Evolutionary conservation across 2,329 filamentous ascomycete genomes (phyloP).

Genomic region (Zymoseptoria brevis): DNA sequence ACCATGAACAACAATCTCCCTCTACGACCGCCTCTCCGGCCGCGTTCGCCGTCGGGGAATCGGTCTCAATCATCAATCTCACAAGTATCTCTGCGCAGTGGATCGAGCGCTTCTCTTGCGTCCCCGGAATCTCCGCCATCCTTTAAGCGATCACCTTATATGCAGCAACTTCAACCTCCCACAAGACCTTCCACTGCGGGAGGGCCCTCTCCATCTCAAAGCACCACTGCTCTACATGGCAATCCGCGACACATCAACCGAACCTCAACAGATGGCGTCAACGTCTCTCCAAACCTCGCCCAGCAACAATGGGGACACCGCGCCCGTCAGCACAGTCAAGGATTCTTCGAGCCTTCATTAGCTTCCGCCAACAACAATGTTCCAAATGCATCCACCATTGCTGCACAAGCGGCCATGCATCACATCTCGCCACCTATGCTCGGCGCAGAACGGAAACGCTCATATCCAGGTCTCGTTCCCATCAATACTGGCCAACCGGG

Average conservation of each 20-base stretch:
- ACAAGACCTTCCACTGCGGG: conserved; percentile 28
- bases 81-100: conserved; percentile 26
- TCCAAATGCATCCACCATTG: conserved; percentile 65
- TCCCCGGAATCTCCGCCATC: conserved; percentile 35
- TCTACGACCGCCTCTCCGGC: conserved; percentile 25
- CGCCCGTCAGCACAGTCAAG: conserved; percentile 64
- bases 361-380: conserved; percentile 27
- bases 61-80: conserved; percentile 28
- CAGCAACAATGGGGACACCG: conserved; percentile 41
- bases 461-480: conserved; percentile 61
- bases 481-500: conserved; percentile 27
- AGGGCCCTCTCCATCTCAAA: conserved; percentile 25
- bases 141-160: conserved; percentile 32
- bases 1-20: conserved; percentile 24
- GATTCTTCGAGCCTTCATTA: conserved; percentile 66
- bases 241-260: conserved; percentile 24
- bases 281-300: conserved; percentile 23
- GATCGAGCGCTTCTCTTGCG: conserved; percentile 28
- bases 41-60: conserved; percentile 25
- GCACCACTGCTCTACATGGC: conserved; percentile 29
- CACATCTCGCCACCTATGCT: conserved; percentile 24
- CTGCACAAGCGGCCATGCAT: conserved; percentile 69
- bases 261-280: conserved; percentile 28
- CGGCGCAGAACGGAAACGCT: conserved; percentile 52
- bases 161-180: conserved; percentile 18